Conservation (phyloP, 1,284 basidiomycete genomes). For the Grifola frondosa region DNA sequence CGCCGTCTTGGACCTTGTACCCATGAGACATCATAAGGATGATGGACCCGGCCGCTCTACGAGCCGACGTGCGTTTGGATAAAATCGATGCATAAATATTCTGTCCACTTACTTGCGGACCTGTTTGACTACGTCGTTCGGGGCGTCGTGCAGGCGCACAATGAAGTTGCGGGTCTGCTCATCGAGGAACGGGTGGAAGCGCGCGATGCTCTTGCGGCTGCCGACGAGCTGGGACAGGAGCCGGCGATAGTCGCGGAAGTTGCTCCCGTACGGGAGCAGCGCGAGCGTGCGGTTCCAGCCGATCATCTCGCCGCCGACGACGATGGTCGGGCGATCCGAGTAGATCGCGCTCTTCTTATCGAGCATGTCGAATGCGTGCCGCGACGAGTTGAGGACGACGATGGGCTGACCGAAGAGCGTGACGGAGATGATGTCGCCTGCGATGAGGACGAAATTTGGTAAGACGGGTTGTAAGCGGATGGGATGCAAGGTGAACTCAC, state of each 20-base stretch:
- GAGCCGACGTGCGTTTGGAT: not conserved
- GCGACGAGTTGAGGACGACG: conserved; percentile 57
- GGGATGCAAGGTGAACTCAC: conserved; percentile 11
- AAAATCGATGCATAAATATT: not conserved
- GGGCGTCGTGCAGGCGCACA: conserved; percentile 51
- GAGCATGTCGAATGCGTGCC: conserved; percentile 56
- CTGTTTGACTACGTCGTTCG: conserved; percentile 51
- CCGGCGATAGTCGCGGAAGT: conserved; percentile 60
- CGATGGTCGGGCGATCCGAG: conserved; percentile 59
- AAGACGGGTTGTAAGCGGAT: not conserved
- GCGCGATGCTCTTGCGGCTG: conserved; percentile 45
- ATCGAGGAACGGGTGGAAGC: conserved; percentile 50
- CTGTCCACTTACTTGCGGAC: conserved; percentile 51
- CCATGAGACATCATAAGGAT: conserved; percentile 33
- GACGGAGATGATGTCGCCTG: conserved; percentile 27
- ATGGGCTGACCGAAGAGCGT: conserved; percentile 61
- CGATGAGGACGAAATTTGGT: not conserved
- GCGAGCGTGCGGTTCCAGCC: conserved; percentile 67
- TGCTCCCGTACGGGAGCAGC: conserved; percentile 60
- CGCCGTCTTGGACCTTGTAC: conserved; percentile 24
- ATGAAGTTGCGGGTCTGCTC: conserved; percentile 57
- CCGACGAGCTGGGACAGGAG: conserved; percentile 60
- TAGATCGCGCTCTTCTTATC: conserved; percentile 70
- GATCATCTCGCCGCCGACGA: conserved; percentile 48
- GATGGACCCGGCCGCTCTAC: conserved; percentile 29